Evolutionary conservation across 345 rosid genomes (phyloP).

Genomic region (Leavenworthia alabamica): DNA sequence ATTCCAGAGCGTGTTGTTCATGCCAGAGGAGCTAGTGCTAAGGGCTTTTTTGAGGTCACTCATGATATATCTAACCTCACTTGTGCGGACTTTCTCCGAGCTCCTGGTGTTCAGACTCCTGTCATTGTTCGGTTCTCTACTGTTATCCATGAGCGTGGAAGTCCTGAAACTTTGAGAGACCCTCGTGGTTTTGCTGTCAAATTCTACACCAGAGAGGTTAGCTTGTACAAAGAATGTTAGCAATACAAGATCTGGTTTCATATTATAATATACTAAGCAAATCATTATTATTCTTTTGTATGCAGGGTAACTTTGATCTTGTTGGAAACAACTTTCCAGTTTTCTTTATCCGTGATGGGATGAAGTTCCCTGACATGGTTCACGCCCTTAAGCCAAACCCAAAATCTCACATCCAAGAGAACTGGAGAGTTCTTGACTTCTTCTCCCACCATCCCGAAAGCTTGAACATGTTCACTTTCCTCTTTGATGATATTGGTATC

Average conservation of each 20-base stretch:
- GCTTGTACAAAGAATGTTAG: too few species aligned
- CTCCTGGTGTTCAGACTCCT: conserved; percentile 89
- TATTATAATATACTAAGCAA: neutral
- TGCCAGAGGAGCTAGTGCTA: conserved; percentile 93
- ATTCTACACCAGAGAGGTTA: conserved; percentile 90
- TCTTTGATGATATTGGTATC: conserved; percentile 83
- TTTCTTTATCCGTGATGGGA: conserved; percentile 90
- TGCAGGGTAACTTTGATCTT: conserved; percentile 94
- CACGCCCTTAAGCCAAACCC: conserved; percentile 96
- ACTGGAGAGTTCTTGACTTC: conserved; percentile 91
- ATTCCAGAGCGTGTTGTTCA: conserved; percentile 96
- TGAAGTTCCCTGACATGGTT: conserved; percentile 92
- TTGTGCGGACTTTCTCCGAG: conserved; percentile 82
- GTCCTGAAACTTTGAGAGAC: conserved; percentile 89
- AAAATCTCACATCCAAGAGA: conserved; percentile 88
- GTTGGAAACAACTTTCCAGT: conserved; percentile 98
- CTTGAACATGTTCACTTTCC: conserved; percentile 77
- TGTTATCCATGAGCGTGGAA: conserved; percentile 88
- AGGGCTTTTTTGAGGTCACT: conserved; percentile 89
- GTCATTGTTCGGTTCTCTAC: conserved; percentile 88
- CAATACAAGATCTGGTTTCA: neutral
- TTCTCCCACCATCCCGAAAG: conserved; percentile 95
- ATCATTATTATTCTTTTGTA: neutral
- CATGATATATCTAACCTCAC: conserved; percentile 65
- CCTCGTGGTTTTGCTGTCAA: conserved; percentile 93